phyloP scores from a whole-genome alignment of 2,329 filamentous ascomycete genomes.

The Elsinoe australis region DNA sequence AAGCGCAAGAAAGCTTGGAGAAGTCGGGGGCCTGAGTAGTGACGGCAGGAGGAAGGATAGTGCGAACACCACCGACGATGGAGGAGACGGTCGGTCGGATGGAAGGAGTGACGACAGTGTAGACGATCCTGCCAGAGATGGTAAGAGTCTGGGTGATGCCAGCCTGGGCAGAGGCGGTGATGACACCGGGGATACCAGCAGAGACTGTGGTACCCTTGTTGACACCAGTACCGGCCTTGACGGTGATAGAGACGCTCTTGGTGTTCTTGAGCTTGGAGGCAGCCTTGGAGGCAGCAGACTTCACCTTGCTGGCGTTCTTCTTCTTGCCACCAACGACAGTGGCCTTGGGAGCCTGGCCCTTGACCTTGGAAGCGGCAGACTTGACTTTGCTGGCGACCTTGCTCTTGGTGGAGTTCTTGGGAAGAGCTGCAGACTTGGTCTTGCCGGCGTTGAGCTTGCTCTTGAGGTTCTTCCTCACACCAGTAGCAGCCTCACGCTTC shows the following conservation, averaged over 20 bases:
- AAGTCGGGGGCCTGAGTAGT: constrained; percentile 3
- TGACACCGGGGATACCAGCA: constrained; percentile 8
- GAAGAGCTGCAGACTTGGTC: constrained; percentile 1
- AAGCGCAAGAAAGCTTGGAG: background rate
- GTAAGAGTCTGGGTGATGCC: constrained; percentile 4
- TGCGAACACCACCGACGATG: constrained; percentile 3
- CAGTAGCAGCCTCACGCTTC: constrained; percentile 5
- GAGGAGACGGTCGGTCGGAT: constrained; percentile 8
- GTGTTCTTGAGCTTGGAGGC: constrained; percentile 11
- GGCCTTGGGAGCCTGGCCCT: constrained; percentile 10
- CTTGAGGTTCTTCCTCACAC: constrained; percentile 1
- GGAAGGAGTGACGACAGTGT: constrained; percentile 7
- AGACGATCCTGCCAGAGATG: constrained; percentile 1
- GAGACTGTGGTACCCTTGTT: constrained; percentile 1
- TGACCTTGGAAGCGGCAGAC: constrained; percentile 3
- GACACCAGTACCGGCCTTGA: constrained; percentile 2
- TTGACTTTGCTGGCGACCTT: constrained; percentile 11
- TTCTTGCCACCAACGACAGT: background rate
- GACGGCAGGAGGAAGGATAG: constrained; percentile 2
- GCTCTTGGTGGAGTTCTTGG: background rate
- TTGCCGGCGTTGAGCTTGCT: constrained; percentile 13
- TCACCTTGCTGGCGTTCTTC: constrained; percentile 10
- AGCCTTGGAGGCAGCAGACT: constrained; percentile 6
- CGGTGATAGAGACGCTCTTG: constrained; percentile 7
- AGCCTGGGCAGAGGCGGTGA: constrained; percentile 6